Evolutionary conservation across 1,284 basidiomycete species (phyloP).

Genomic region (Ganoderma sinense): DNA sequence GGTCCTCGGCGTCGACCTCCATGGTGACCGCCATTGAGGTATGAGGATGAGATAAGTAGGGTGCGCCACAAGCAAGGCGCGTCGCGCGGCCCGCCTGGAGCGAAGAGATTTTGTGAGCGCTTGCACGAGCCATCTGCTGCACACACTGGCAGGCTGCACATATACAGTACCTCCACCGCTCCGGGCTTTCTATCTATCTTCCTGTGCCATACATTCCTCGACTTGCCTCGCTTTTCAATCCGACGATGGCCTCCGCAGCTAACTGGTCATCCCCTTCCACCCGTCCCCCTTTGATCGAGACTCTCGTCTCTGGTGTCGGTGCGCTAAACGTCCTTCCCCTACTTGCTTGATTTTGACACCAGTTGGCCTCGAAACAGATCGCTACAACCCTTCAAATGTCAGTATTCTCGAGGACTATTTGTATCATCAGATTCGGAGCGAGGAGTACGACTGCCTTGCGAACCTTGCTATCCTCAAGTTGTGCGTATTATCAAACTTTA

Average conservation of each 20-base stretch:
- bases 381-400: slow-evolving; percentile 96
- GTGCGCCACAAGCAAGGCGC: slow-evolving; percentile 4
- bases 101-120: slow-evolving; percentile 22
- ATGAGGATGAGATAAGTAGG: slow-evolving; percentile 4
- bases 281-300: slow-evolving; percentile 86
- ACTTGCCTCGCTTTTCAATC: not conserved
- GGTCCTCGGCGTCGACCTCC: slow-evolving; percentile 28
- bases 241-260: slow-evolving; percentile 49
- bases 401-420: slow-evolving; percentile 95
- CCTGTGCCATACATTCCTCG: slow-evolving; percentile 3
- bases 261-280: slow-evolving; percentile 77
- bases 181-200: not conserved
- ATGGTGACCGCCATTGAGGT: slow-evolving; percentile 22
- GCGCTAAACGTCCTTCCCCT: slow-evolving; percentile 40
- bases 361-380: slow-evolving; percentile 59
- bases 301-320: slow-evolving; percentile 93
- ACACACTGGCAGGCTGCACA: not conserved
- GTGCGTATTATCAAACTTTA: slow-evolving; percentile 47
- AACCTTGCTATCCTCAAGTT: slow-evolving; percentile 91
- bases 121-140: not conserved
- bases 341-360: not conserved
- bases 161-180: not conserved
- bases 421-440: slow-evolving; percentile 88
- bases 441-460: slow-evolving; percentile 93
- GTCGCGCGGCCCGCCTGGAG: slow-evolving; percentile 12